Conservation (phyloP, 306 rosid genomes). For the Inga oerstediana region DNA sequence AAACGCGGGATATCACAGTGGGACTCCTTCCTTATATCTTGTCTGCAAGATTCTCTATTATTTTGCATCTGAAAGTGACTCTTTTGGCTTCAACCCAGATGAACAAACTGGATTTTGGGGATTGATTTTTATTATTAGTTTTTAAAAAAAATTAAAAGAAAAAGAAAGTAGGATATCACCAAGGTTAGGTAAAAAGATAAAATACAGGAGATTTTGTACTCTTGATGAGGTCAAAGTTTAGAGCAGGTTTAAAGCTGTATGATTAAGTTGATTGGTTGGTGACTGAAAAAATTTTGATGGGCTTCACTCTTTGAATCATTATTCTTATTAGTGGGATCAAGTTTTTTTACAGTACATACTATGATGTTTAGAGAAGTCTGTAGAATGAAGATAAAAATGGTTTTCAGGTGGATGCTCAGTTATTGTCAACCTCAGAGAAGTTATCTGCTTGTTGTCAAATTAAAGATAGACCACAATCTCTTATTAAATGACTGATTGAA, state of each 20-base stretch:
- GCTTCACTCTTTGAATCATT: neutral
- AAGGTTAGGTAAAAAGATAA: conserved; percentile 52
- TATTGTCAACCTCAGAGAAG: neutral
- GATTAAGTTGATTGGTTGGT: neutral
- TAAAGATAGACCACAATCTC: neutral
- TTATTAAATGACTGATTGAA: neutral
- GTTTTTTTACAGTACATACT: neutral
- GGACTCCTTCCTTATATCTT: conserved; percentile 63
- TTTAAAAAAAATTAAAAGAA: neutral
- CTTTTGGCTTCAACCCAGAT: conserved; percentile 55
- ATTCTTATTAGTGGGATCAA: neutral
- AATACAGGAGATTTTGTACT: conserved; percentile 25
- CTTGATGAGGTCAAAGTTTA: conserved; percentile 32
- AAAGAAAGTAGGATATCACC: conserved; percentile 43
- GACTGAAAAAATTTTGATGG: neutral
- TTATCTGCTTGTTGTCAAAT: conserved; percentile 15
- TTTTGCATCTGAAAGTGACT: conserved; percentile 66
- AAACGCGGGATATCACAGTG: conserved; percentile 49
- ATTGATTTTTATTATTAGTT: neutral
- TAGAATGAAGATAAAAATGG: neutral
- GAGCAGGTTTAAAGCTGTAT: neutral
- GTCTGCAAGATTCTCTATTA: conserved; percentile 82
- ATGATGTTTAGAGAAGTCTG: neutral
- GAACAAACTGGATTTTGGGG: conserved; percentile 39
- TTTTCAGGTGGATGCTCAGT: neutral